Conservation (phyloP, 192 early-diverging fungal species). For the Gaertneriomyces sp. region DNA sequence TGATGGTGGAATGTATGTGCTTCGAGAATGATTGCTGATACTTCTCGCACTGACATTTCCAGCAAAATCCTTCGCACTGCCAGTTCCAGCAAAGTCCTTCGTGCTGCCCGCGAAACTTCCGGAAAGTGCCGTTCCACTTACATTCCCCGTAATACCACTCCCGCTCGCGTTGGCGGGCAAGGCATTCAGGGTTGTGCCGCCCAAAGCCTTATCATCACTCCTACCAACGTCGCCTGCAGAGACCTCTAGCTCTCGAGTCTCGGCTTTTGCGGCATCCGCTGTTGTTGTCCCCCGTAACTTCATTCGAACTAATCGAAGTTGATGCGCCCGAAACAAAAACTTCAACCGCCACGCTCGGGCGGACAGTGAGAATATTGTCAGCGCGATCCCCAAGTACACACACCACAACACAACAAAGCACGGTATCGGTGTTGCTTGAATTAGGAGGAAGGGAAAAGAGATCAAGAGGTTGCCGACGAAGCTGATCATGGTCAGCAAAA, state of each 20-base stretch:
- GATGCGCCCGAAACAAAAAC: constrained; percentile 25
- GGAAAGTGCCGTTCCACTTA: too few species aligned
- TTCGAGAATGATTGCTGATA: too few species aligned
- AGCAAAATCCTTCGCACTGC: too few species aligned
- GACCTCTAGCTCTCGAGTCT: not conserved
- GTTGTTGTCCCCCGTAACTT: not conserved
- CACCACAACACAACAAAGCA: constrained; percentile 19
- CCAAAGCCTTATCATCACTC: too few species aligned
- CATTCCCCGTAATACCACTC: too few species aligned
- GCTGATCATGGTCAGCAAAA: constrained; percentile 22
- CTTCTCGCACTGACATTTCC: too few species aligned
- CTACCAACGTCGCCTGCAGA: too few species aligned
- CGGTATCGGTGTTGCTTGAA: constrained; percentile 20
- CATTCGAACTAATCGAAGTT: constrained; percentile 20
- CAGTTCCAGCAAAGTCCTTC: too few species aligned
- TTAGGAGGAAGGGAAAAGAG: constrained; percentile 14
- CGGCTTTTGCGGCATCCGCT: constrained; percentile 1
- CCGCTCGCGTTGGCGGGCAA: too few species aligned
- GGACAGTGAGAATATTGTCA: constrained; percentile 26
- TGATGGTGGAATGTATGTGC: too few species aligned
- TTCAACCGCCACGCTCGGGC: constrained; percentile 24
- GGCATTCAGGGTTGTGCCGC: too few species aligned
- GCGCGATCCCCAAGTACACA: constrained; percentile 22
- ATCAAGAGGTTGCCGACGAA: constrained; percentile 26
- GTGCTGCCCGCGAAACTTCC: too few species aligned